These are phyloP conservation scores for Yarrowia deformans DNA, from an alignment of 805 yeast species.

Conservation along the genomic window DNA sequence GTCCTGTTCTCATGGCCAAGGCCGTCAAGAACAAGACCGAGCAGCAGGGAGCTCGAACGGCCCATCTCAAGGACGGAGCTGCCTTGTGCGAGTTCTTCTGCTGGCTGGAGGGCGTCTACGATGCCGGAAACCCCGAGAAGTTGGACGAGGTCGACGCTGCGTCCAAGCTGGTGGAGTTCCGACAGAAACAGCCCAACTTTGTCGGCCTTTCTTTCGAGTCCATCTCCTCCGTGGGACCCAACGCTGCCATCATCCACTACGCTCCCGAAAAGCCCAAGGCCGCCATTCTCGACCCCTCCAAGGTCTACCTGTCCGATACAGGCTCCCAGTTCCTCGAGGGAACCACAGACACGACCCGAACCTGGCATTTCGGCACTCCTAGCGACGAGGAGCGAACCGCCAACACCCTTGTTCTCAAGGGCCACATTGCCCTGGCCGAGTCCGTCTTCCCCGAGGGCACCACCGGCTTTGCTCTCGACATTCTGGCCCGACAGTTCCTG, in stretches of 20 bases:
- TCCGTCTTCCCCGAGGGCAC: conserved; percentile 79
- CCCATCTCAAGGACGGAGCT: conserved; percentile 85
- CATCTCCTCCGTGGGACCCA: conserved; percentile 76
- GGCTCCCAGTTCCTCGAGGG: conserved; percentile 95
- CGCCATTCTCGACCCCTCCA: conserved; percentile 66
- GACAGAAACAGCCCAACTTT: conserved; percentile 51
- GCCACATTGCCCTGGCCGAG: conserved; percentile 85
- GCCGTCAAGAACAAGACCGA: conserved; percentile 78
- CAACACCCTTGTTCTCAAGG: conserved; percentile 88
- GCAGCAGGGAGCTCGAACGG: conserved; percentile 69
- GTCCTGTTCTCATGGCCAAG: conserved; percentile 73
- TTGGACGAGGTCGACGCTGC: conserved; percentile 68
- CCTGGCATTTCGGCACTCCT: conserved; percentile 72
- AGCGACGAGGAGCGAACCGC: conserved; percentile 63
- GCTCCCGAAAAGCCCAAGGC: conserved; percentile 64
- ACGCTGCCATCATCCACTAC: conserved; percentile 81
- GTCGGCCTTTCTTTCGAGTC: conserved; percentile 74
- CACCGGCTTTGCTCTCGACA: conserved; percentile 78
- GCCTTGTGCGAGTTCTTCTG: conserved; percentile 77
- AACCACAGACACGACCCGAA: conserved; percentile 94
- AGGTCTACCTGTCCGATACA: conserved; percentile 81
- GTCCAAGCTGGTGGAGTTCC: conserved; percentile 58
- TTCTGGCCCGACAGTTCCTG: conserved; percentile 80
- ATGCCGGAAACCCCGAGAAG: conserved; percentile 48
- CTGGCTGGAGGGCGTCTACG: conserved; percentile 76